Evolutionary conservation across 2,329 filamentous ascomycete species (phyloP).

Genomic region (Exophiala aquamarina): DNA sequence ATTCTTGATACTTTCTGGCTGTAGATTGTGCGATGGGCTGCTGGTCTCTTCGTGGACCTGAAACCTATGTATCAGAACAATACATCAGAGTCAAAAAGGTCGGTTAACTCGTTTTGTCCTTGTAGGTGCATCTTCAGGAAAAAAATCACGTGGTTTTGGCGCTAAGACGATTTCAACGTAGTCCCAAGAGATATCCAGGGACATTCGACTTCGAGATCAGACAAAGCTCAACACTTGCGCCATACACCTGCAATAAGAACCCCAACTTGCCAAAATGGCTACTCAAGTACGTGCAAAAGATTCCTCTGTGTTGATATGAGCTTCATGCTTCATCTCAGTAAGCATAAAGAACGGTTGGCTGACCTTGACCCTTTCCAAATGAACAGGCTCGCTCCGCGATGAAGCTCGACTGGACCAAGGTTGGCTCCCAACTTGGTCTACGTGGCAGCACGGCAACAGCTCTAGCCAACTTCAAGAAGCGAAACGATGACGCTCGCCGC

Average conservation of each 20-base stretch:
- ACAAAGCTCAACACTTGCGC: slow-evolving; percentile 16
- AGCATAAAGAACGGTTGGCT: slow-evolving; percentile 15
- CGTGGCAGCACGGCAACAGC: slow-evolving; percentile 89
- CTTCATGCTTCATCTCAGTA: not conserved
- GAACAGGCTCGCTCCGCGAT: slow-evolving; percentile 90
- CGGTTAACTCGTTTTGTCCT: no score
- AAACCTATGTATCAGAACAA: no score
- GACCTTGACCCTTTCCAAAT: slow-evolving; percentile 34
- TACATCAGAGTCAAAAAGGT: no score
- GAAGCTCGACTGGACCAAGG: slow-evolving; percentile 98
- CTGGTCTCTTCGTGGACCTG: no score
- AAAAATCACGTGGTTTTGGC: slow-evolving; percentile 9
- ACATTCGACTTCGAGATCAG: slow-evolving; percentile 9
- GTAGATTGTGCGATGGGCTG: no score
- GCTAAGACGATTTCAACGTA: slow-evolving; percentile 10
- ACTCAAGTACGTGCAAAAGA: slow-evolving; percentile 29
- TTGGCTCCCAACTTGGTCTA: slow-evolving; percentile 91
- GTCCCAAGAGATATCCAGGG: slow-evolving; percentile 12
- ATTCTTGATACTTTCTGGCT: not conserved
- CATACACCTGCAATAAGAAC: slow-evolving; percentile 8
- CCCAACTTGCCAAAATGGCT: slow-evolving; percentile 43
- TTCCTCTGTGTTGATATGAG: slow-evolving; percentile 48
- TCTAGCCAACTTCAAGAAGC: slow-evolving; percentile 97
- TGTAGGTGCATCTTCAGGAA: no score
- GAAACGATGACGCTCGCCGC: slow-evolving; percentile 97